Evolutionary conservation across 805 yeast species (phyloP), one percentile per base, ranked within the genome.

Genomic region (Nakazawaea anatomiae): DNA sequence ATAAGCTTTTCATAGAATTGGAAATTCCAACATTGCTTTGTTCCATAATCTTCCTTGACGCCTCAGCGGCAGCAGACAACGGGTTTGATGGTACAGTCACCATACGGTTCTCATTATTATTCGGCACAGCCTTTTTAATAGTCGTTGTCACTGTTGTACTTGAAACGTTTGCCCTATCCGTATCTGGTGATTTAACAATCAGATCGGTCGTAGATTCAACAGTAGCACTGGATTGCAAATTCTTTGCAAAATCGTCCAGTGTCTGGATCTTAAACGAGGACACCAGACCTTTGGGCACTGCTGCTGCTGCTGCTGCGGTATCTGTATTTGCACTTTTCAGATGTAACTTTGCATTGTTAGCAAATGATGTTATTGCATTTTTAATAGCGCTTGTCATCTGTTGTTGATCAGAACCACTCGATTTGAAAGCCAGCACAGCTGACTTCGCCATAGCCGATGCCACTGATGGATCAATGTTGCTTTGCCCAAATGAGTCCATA

Each of bases 371-470:
- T 39, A 65, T 48, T 31, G 63, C 66, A 45, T 64, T 67, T 39
- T 60, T 48, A 31, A 64, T 65, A 14, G 62, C 62, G 31, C 57
- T 53, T 10, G 58, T 54, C 8, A 62, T 44, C 18, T 54, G 57
- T 12, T 52, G 50, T 30, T 57, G 58, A 38, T 55, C 54, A 27
- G 53, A 28, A 11, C 56, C 42, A 51, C 57, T 30, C 55, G 54
- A 46, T 56, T 60, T 56, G 52, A 64, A 47, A 7, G 62, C 62
- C 9, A 70, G 65, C 49, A 66, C 70, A 2, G 69, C 57, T 6
- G 73, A 67, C 1, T 73, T 72, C n/a, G 67, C 64, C 4, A 76
- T 62, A 1, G 71, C 68, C 4, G 50, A 48, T 9, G 46, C 45
- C 28, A 42, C 28, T 4, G 42, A 31, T 7, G 46, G 42, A 35